phyloP scores from a whole-genome alignment of 495 filamentous ascomycete genomes.

The Mycothermus thermophilus region DNA sequence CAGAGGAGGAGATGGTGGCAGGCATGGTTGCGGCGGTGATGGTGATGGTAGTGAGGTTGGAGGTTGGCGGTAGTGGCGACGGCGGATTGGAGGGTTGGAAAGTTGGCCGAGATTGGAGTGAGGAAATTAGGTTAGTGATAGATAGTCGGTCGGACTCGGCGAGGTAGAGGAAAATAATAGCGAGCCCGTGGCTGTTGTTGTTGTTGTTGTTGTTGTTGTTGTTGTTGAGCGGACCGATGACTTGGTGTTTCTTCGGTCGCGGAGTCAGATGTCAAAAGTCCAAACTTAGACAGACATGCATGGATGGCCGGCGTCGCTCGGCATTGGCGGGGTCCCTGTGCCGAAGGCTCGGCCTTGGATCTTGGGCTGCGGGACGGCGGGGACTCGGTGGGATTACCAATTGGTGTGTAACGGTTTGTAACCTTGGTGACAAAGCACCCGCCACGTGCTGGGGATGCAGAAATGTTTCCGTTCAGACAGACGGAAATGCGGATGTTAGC shows the following conservation, averaged over 20 bases:
- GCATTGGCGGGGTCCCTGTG: slow-evolving; percentile 4
- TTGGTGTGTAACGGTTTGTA: too few relatives aligned
- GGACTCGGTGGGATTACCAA: too few relatives aligned
- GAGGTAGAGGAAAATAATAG: not conserved
- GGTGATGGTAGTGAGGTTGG: not conserved
- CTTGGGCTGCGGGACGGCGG: not conserved
- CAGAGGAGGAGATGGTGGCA: slow-evolving; percentile 12
- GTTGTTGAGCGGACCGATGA: not conserved
- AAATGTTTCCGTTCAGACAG: too few relatives aligned
- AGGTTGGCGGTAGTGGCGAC: not conserved
- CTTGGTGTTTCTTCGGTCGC: not conserved
- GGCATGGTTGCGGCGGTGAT: slow-evolving; percentile 22
- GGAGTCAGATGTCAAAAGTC: slow-evolving; percentile 4
- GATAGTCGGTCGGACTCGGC: not conserved
- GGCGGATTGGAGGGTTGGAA: not conserved
- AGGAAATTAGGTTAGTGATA: not conserved
- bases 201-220: not conserved
- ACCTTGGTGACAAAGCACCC: too few relatives aligned
- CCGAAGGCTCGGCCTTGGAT: slow-evolving; percentile 6
- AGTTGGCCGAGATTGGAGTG: not conserved
- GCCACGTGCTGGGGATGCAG: too few relatives aligned
- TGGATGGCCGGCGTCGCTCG: too few relatives aligned
- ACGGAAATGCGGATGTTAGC: too few relatives aligned
- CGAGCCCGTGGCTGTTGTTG: not conserved
- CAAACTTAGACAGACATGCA: slow-evolving; percentile 1